These are phyloP conservation scores for Zea mays DNA, from an alignment of 176 grass and related monocot species.

Conservation along the genomic window Zm-B73-REFERENCE-NAM-5.0 NC_050097.1:30468501-30469000, in stretches of 20 bases:
- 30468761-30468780: background rate
- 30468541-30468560: background rate
- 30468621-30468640: background rate
- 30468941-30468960: slow-evolving; percentile 61
- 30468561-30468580: background rate
- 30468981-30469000: slow-evolving; percentile 80
- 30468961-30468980: slow-evolving; percentile 86
- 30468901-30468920: slow-evolving; percentile 70
- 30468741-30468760: background rate
- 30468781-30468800: background rate
- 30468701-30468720: background rate
- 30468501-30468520: background rate
- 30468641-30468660: background rate
- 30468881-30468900: slow-evolving; percentile 93
- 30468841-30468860: background rate
- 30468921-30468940: slow-evolving; percentile 59
- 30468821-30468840: too few relatives aligned
- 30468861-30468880: background rate
- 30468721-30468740: slow-evolving; percentile 10
- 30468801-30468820: background rate
- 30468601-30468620: background rate
- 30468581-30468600: slow-evolving; percentile 2
- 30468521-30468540: background rate
- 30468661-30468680: background rate
- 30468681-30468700: background rate